phyloP scores from a whole-genome alignment of 2,329 filamentous ascomycete species.

The Aureobasidium sp. region DNA sequence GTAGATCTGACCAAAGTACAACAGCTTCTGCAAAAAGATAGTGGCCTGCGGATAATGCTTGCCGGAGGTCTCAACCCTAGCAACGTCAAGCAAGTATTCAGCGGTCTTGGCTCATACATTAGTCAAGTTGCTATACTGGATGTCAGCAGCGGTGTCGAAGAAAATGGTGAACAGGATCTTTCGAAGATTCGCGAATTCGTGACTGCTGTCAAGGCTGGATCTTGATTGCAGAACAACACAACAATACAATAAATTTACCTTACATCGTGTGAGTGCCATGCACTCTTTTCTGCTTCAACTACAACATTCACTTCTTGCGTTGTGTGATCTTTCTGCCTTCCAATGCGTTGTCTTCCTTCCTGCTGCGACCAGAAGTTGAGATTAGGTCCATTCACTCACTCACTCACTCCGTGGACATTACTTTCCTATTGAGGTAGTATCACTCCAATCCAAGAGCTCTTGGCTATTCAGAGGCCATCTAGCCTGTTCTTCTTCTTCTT shows the following conservation, averaged over 20 bases:
- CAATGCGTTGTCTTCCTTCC: too few species aligned
- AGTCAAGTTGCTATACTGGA: constrained; percentile 74
- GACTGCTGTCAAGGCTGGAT: constrained; percentile 13
- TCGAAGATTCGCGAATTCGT: constrained; percentile 61
- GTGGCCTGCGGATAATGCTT: constrained; percentile 66
- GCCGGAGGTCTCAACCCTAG: constrained; percentile 77
- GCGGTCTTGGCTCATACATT: constrained; percentile 52
- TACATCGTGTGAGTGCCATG: too few species aligned
- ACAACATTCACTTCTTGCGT: too few species aligned
- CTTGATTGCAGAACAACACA: constrained; percentile 1
- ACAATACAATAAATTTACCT: neutral
- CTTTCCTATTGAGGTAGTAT: too few species aligned
- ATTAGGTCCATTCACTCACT: too few species aligned
- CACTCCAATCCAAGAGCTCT: too few species aligned
- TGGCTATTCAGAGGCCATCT: too few species aligned
- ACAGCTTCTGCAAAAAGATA: constrained; percentile 57
- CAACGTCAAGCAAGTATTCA: constrained; percentile 65
- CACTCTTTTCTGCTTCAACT: neutral
- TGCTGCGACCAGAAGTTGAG: too few species aligned
- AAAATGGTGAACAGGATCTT: constrained; percentile 70
- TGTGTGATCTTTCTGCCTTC: too few species aligned
- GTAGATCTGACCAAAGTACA: constrained; percentile 67
- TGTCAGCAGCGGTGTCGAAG: constrained; percentile 90
- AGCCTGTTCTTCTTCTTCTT: too few species aligned
- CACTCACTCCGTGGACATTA: too few species aligned